Percentiles rank a stretch among this genome's conserved stretches.
Conservation (phyloP, 225 moss, liverwort and hornwort genomes). For the Rhytidiadelphus loreus region DNA sequence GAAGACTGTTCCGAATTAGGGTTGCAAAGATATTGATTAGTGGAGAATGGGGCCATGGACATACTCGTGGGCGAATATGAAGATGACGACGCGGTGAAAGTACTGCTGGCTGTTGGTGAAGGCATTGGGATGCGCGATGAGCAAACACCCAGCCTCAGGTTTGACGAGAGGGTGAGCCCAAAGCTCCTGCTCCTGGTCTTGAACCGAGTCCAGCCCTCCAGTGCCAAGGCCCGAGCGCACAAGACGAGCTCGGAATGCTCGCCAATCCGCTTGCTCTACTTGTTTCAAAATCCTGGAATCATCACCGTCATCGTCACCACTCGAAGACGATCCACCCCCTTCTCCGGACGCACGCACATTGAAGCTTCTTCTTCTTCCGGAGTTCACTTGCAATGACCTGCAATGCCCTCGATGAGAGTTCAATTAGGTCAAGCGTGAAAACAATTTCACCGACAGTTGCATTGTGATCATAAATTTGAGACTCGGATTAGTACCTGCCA, state of each 20-base stretch:
- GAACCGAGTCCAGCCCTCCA: constrained; percentile 9
- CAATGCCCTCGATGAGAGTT: background rate
- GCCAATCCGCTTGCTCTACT: constrained; percentile 66
- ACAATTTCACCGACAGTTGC: background rate
- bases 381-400: constrained; percentile 18
- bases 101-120: constrained; percentile 67
- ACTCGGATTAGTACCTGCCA: constrained; percentile 1
- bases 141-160: constrained; percentile 67
- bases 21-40: background rate
- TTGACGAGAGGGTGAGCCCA: constrained; percentile 77
- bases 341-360: constrained; percentile 10
- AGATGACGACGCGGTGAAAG: constrained; percentile 78
- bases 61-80: constrained; percentile 64
- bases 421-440: background rate
- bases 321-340: background rate
- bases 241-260: constrained; percentile 68
- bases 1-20: background rate
- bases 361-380: background rate
- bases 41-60: background rate
- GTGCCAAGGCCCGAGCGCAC: constrained; percentile 50
- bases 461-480: background rate
- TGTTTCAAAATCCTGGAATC: constrained; percentile 31
- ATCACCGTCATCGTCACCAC: constrained; percentile 29
- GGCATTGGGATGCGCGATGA: constrained; percentile 67
- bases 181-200: constrained; percentile 26